Evolutionary conservation across 106 monocot species (phyloP).

Genomic region (Dendrobium catenatum): DNA sequence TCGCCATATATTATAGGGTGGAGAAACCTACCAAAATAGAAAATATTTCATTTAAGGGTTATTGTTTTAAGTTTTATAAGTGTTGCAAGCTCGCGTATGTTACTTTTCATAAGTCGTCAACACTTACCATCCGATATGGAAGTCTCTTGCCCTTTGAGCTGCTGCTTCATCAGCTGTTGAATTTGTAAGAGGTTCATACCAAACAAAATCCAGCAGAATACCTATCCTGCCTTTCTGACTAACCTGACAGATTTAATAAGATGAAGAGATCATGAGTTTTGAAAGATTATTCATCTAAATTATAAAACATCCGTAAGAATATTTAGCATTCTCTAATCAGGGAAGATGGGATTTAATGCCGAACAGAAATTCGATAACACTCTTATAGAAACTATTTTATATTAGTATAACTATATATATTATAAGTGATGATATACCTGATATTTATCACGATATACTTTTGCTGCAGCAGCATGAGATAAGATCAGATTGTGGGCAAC

Average conservation of each 20-base stretch:
- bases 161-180: slow-evolving; percentile 68
- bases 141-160: slow-evolving; percentile 89
- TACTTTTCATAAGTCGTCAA: background rate
- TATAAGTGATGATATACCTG: slow-evolving; percentile 32
- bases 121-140: slow-evolving; percentile 88
- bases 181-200: slow-evolving; percentile 79
- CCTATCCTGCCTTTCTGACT: slow-evolving; percentile 88
- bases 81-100: background rate
- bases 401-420: background rate
- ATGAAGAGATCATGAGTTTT: background rate
- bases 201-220: slow-evolving; percentile 90
- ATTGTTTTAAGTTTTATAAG: background rate
- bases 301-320: background rate
- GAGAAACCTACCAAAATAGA: slow-evolving; percentile 54
- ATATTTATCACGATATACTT: slow-evolving; percentile 85
- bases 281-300: background rate
- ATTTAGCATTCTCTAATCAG: background rate
- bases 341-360: no score
- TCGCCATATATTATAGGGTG: slow-evolving; percentile 82
- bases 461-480: slow-evolving; percentile 69
- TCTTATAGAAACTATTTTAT: no score
- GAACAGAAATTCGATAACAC: no score
- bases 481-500: slow-evolving; percentile 82
- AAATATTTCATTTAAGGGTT: background rate
- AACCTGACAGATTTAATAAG: slow-evolving; percentile 27